These are phyloP conservation scores for Ophiostoma sp. DNA, from an alignment of 2,329 filamentous ascomycete genomes.

Conservation along the genomic window DNA sequence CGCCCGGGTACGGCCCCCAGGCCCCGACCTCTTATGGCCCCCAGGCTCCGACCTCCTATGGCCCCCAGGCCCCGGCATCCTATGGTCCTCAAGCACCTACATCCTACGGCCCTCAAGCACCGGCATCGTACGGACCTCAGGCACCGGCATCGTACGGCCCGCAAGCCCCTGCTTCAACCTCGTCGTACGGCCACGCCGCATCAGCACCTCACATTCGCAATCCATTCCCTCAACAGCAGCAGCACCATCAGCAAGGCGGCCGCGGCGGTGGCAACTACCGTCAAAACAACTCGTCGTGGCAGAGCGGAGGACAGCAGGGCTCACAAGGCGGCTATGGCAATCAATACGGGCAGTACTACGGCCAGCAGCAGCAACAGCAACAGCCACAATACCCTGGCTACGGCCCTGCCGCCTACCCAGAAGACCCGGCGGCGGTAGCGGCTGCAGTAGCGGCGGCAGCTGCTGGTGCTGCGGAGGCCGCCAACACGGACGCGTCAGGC, in stretches of 20 bases:
- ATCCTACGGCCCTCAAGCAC: slow-evolving; percentile 13
- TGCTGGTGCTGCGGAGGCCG: not conserved
- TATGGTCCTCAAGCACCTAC: slow-evolving; percentile 5
- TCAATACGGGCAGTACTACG: slow-evolving; percentile 19
- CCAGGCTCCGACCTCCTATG: not conserved
- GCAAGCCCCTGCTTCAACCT: not conserved
- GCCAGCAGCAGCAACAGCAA: slow-evolving; percentile 17
- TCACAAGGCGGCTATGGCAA: not conserved
- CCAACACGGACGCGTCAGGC: slow-evolving; percentile 35
- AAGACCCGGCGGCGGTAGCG: not conserved
- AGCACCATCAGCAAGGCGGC: slow-evolving; percentile 27
- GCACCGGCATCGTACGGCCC: slow-evolving; percentile 15
- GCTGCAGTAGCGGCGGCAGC: not conserved
- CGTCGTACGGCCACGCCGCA: slow-evolving; percentile 33
- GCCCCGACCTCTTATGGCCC: slow-evolving; percentile 7
- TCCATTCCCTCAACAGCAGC: slow-evolving; percentile 56
- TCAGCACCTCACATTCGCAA: slow-evolving; percentile 46
- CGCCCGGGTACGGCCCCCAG: slow-evolving; percentile 31
- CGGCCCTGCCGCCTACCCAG: not conserved
- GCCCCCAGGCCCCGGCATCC: not conserved
- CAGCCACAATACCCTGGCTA: slow-evolving; percentile 3
- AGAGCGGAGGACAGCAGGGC: slow-evolving; percentile 40
- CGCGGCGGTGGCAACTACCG: slow-evolving; percentile 37
- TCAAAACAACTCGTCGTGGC: slow-evolving; percentile 90
- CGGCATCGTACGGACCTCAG: slow-evolving; percentile 2